phyloP scores from a whole-genome alignment of 2,329 filamentous ascomycete species.

The Penicillium decumbens region DNA sequence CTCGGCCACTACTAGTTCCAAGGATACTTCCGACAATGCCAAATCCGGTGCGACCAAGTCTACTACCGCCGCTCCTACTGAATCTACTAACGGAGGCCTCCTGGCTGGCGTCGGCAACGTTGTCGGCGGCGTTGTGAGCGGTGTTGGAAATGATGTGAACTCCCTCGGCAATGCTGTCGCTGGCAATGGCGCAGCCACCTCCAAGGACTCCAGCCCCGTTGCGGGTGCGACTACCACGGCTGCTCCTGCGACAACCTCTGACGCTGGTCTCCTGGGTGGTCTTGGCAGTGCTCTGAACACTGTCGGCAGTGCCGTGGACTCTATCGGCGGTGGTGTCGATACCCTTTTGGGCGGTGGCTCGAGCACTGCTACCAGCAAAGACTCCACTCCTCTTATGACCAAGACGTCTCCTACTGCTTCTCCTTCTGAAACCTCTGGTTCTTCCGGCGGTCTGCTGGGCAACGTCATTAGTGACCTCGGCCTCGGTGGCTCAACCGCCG shows the following conservation, averaged over 20 bases:
- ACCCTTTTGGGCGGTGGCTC: not conserved
- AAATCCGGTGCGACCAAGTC: not conserved
- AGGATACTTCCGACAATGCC: not conserved
- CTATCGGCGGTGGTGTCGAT: not conserved
- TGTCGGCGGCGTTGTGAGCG: conserved; percentile 2
- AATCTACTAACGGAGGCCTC: not conserved
- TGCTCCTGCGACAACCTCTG: not conserved
- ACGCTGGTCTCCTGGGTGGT: not conserved
- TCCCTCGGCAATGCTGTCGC: not conserved
- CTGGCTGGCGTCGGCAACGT: not conserved
- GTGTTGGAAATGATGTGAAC: not conserved
- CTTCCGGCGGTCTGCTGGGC: not conserved
- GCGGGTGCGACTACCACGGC: conserved; percentile 1
- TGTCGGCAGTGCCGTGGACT: not conserved
- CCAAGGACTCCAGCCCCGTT: not conserved
- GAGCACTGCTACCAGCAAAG: not conserved
- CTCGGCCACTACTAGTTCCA: not conserved
- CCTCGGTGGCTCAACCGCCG: conserved; percentile 1
- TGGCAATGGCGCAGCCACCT: not conserved
- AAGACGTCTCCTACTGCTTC: not conserved
- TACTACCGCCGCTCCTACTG: conserved; percentile 4
- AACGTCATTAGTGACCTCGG: not conserved
- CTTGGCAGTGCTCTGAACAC: conserved; percentile 5
- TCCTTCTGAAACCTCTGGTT: not conserved
- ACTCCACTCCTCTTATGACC: not conserved